phyloP scores from a whole-genome alignment of 2,329 filamentous ascomycete species.

The Scedosporium dehoogii region DNA sequence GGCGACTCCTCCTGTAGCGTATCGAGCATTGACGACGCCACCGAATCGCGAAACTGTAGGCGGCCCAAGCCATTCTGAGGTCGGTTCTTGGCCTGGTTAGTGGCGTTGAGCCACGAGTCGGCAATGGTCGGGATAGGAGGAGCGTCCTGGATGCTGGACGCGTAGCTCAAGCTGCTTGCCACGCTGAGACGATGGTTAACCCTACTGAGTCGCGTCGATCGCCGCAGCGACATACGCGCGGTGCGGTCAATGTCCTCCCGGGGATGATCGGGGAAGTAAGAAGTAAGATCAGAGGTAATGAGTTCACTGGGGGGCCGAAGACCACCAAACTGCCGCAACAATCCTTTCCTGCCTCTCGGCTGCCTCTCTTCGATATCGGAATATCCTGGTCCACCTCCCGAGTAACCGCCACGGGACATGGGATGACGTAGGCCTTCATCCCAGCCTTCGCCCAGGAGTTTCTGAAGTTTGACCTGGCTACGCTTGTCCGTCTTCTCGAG shows the following conservation, averaged over 20 bases:
- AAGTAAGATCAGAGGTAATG: slow-evolving; percentile 90
- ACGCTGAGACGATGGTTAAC: slow-evolving; percentile 90
- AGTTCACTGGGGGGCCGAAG: slow-evolving; percentile 91
- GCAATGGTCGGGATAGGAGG: slow-evolving; percentile 93
- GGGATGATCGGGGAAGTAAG: slow-evolving; percentile 93
- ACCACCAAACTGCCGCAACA: slow-evolving; percentile 77
- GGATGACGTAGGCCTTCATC: slow-evolving; percentile 48
- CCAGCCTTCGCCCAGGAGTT: slow-evolving; percentile 80
- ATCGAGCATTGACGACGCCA: slow-evolving; percentile 80
- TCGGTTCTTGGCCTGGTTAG: slow-evolving; percentile 27
- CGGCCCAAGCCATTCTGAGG: slow-evolving; percentile 30
- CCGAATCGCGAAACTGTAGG: slow-evolving; percentile 65
- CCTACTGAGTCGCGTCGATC: slow-evolving; percentile 83
- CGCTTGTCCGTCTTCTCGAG: slow-evolving; percentile 59
- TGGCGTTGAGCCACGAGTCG: slow-evolving; percentile 70
- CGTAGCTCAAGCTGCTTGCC: slow-evolving; percentile 85
- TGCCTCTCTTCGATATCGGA: slow-evolving; percentile 36
- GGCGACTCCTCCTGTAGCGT: slow-evolving; percentile 86
- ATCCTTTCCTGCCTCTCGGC: slow-evolving; percentile 35
- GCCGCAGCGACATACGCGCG: slow-evolving; percentile 80
- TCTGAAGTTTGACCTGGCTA: slow-evolving; percentile 80
- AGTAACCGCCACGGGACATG: slow-evolving; percentile 13
- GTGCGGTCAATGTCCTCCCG: slow-evolving; percentile 93
- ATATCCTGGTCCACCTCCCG: slow-evolving; percentile 48
- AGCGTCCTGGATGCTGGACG: slow-evolving; percentile 84